phyloP scores from a whole-genome alignment of 1,284 basidiomycete genomes.

The Apiotrichum siamense region DNA sequence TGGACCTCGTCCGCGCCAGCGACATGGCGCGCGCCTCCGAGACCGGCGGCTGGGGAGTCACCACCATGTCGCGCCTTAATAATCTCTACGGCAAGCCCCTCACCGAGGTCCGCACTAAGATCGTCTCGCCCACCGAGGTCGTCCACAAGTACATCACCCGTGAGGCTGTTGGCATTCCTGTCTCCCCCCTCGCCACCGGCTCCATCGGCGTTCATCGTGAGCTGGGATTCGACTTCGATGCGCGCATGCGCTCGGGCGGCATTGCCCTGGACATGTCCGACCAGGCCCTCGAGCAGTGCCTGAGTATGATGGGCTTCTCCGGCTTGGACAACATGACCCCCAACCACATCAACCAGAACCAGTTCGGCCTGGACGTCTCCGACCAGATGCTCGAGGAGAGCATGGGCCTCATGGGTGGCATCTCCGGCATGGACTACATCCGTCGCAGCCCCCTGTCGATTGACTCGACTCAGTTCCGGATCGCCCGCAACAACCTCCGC shows the following conservation, averaged over 20 bases:
- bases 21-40: background rate
- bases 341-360: background rate
- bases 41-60: constrained; percentile 1
- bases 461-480: no score
- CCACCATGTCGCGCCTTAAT: constrained; percentile 2
- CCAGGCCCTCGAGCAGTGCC: no score
- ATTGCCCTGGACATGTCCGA: no score
- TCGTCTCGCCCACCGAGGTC: constrained; percentile 1
- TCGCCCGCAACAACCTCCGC: background rate
- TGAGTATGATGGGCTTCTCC: no score
- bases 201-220: background rate
- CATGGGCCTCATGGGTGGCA: no score
- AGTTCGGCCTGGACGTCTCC: no score
- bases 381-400: no score
- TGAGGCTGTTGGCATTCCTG: background rate
- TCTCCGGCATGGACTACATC: background rate
- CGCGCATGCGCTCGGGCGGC: no score
- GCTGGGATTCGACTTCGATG: no score
- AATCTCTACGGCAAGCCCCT: background rate
- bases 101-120: constrained; percentile 1
- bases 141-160: constrained; percentile 2
- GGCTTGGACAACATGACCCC: no score
- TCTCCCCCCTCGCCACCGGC: background rate
- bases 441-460: no score
- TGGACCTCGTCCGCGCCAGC: background rate